A percentile compares a stretch with the other conserved stretches of the same genome.
These are phyloP conservation scores for Coemansia brasiliensis DNA, from an alignment of 192 early-diverging fungal genomes.

Conservation along the genomic window DNA sequence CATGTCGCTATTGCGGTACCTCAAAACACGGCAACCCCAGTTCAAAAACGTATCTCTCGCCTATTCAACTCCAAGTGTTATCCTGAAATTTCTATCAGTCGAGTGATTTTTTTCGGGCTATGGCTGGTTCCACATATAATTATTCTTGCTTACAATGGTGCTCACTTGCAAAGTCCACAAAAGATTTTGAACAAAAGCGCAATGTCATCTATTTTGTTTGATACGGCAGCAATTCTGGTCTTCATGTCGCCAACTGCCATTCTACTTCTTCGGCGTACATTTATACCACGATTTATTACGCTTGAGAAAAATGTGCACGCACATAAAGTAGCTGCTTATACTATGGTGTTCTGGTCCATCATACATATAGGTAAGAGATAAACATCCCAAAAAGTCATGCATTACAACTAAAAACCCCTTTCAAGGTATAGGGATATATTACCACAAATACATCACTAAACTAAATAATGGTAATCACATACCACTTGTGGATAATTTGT, in stretches of 20 bases:
- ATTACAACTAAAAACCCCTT: neutral
- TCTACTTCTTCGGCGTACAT: constrained; percentile 55
- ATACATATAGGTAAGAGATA: constrained; percentile 57
- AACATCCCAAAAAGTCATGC: neutral
- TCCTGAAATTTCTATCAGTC: constrained; percentile 46
- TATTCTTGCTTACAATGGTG: constrained; percentile 17
- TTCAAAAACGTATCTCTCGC: neutral
- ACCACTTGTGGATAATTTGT: constrained; percentile 23
- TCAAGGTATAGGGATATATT: constrained; percentile 27
- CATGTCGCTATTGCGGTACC: neutral
- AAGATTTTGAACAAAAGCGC: constrained; percentile 26
- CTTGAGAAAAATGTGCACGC: constrained; percentile 75
- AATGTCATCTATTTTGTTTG: constrained; percentile 46
- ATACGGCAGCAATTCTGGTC: constrained; percentile 71
- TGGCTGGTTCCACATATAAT: constrained; percentile 46
- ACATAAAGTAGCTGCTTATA: constrained; percentile 71
- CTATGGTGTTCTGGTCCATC: constrained; percentile 63
- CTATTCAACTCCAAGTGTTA: constrained; percentile 22
- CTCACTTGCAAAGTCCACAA: neutral
- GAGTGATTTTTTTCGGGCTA: constrained; percentile 29
- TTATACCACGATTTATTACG: constrained; percentile 62
- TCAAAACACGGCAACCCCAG: neutral
- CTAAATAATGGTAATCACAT: constrained; percentile 13
- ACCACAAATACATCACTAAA: constrained; percentile 17
- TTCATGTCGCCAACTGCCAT: constrained; percentile 81